These are phyloP conservation scores for Ilex paraguariensis DNA, from an alignment of 305 asterid genomes.

Conservation along the genomic window DNA sequence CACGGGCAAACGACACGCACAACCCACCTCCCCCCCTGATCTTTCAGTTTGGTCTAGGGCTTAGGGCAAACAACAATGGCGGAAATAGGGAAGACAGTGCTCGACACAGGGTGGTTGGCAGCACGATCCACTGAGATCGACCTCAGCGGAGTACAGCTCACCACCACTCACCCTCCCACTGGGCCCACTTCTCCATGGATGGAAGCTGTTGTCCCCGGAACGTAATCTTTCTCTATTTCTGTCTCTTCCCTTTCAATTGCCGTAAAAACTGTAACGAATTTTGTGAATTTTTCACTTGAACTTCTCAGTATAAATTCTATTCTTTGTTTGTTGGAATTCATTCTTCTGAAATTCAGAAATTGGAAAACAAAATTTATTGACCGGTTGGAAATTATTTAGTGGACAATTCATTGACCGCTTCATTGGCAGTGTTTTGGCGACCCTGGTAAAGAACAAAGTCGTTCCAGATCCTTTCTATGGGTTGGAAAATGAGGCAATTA, in stretches of 20 bases:
- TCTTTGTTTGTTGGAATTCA: too few species aligned
- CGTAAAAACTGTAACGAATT: too few species aligned
- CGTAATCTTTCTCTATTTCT: conserved; percentile 36
- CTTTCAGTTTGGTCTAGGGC: not conserved
- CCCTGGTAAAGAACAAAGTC: conserved; percentile 76
- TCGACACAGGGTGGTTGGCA: conserved; percentile 82
- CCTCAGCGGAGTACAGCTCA: conserved; percentile 70
- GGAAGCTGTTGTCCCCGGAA: conserved; percentile 93
- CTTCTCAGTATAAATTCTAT: too few species aligned
- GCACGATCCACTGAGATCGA: conserved; percentile 83
- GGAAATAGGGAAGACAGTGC: conserved; percentile 60
- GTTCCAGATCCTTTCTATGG: conserved; percentile 97
- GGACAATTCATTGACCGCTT: conserved; percentile 8
- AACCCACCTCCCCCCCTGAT: too few species aligned
- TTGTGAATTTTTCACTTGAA: too few species aligned
- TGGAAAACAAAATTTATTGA: too few species aligned
- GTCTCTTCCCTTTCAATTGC: not conserved
- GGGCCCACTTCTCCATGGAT: conserved; percentile 63
- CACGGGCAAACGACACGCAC: too few species aligned
- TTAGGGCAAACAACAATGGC: conserved; percentile 25
- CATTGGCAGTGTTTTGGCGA: conserved; percentile 79
- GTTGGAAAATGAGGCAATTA: conserved; percentile 69
- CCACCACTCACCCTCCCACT: conserved; percentile 73
- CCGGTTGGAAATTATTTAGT: not conserved
- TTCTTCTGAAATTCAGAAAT: too few species aligned